Evolutionary conservation across 2,329 filamentous ascomycete genomes (phyloP).

Genomic region (Grosmannia penicillata): DNA sequence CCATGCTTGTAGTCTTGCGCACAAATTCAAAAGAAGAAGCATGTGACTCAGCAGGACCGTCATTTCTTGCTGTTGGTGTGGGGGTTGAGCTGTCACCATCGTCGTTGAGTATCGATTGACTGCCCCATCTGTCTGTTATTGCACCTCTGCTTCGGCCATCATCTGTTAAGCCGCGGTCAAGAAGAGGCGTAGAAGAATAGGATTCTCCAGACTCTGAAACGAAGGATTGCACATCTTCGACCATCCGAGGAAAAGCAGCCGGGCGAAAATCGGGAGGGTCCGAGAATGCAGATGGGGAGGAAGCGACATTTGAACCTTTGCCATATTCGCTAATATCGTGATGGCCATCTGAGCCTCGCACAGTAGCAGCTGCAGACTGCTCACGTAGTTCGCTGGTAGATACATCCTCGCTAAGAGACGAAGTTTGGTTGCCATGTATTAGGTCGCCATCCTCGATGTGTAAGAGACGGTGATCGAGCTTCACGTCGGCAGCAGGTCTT

Average conservation of each 20-base stretch:
- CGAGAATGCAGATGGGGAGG: conserved; percentile 1
- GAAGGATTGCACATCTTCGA: conserved; percentile 29
- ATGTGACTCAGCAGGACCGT: conserved; percentile 12
- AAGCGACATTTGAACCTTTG: no score
- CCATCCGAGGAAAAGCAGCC: conserved; percentile 10
- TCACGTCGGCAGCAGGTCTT: no score
- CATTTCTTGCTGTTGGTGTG: conserved; percentile 9
- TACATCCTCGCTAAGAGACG: no score
- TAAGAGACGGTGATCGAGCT: no score
- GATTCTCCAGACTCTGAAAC: conserved; percentile 54
- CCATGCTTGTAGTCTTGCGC: conserved; percentile 36
- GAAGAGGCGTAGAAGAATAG: conserved; percentile 61
- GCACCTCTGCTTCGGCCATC: conserved; percentile 27
- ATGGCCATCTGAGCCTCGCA: no score
- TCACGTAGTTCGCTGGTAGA: no score
- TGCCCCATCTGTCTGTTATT: conserved; percentile 33
- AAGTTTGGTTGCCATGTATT: no score
- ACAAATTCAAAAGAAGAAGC: conserved; percentile 39
- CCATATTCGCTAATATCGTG: no score
- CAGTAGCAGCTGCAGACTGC: no score
- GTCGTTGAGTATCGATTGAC: conserved; percentile 38
- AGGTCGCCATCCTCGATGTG: no score
- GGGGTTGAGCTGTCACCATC: conserved; percentile 16
- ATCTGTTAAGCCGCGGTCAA: conserved; percentile 50
- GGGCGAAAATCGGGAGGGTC: conserved; percentile 1